Percentiles rank a stretch among this genome's conserved stretches.
Evolutionary conservation across 371 early-diverging fungal genomes (phyloP).

Genomic region (Lichtheimia ornata): DNA sequence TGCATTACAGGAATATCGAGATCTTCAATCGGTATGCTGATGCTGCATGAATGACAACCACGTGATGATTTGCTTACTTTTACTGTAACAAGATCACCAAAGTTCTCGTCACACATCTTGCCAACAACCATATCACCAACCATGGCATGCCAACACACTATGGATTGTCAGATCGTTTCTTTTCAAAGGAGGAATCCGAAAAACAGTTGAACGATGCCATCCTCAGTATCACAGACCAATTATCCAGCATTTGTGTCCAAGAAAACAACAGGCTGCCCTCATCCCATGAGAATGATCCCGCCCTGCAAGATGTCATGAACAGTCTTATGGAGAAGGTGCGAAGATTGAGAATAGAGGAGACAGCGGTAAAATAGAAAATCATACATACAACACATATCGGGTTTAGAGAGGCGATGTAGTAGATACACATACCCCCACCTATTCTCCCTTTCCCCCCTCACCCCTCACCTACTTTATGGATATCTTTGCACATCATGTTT

Average conservation of each 20-base stretch:
- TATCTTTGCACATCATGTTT: no score
- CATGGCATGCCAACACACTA: constrained; percentile 27
- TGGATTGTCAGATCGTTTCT: constrained; percentile 39
- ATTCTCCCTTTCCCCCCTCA: not conserved
- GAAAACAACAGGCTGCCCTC: not conserved
- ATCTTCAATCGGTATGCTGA: constrained; percentile 35
- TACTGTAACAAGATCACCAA: constrained; percentile 34
- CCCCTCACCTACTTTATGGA: no score
- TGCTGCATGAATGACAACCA: not conserved
- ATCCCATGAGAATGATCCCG: constrained; percentile 7
- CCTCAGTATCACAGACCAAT: constrained; percentile 22
- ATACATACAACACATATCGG: not conserved
- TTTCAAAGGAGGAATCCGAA: constrained; percentile 25
- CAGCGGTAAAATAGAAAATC: constrained; percentile 13
- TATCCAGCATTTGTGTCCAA: constrained; percentile 18
- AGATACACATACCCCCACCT: not conserved
- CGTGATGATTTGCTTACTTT: not conserved
- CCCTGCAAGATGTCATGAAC: constrained; percentile 31
- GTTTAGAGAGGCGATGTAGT: no score
- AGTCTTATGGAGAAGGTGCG: constrained; percentile 43
- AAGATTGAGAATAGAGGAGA: constrained; percentile 32
- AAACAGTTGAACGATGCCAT: constrained; percentile 30
- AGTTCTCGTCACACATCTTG: constrained; percentile 43
- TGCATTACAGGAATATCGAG: constrained; percentile 36
- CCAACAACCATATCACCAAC: constrained; percentile 37